Base-by-base conservation (phyloP, 2,329 filamentous ascomycete species). In the Sphaerulina musiva region DNA sequence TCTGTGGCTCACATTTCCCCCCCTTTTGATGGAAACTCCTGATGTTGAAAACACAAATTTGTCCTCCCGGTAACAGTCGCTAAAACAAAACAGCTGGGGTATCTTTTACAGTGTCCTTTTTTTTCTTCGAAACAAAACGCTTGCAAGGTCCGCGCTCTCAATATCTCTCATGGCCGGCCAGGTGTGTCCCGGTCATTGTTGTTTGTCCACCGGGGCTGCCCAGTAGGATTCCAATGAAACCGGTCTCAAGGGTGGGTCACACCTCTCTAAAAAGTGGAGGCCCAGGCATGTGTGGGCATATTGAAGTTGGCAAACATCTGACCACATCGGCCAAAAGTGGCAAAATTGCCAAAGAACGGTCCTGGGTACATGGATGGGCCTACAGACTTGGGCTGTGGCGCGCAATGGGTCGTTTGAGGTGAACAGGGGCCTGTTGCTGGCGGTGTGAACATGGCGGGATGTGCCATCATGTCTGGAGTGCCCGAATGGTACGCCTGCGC, bases 361-460 rank as follows among this genome's bases (percentile, higher is more conserved):
- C 49, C 54, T 31, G 58, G 45, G 44, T 56, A 55, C 42, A 55
- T 52, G 48, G 56, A 51, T 23, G 59, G 53, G 43, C 57, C 55
- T 23, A 57, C 54, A 40, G 59, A 51, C 60, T 62, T 61, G 23
- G 58, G 51, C 46, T 57, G 56, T 41, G 58, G 57, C 58, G 62
- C 63, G 62, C 66, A 62, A 17, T 60, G 55, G 41, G 51, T 55
- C n/a, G 59, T 58, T 53, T 63, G 61, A n/a, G 64, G 66, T 44
- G 59, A 65, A 57, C 62, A 59, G 14, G 57, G 54, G 46, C 58
- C 61, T 44, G 65, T 67, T 36, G 50, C 48, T 12, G 66, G 63
- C 44, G 64, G 58, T 10, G 64, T 61, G 56, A 59, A 51, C 42
- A 62, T 36, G 54, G 42, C 46, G 8, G 46, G 47, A 45, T 46